Conservation (phyloP, 345 rosid genomes). For the Streptanthus diversifolius region DNA sequence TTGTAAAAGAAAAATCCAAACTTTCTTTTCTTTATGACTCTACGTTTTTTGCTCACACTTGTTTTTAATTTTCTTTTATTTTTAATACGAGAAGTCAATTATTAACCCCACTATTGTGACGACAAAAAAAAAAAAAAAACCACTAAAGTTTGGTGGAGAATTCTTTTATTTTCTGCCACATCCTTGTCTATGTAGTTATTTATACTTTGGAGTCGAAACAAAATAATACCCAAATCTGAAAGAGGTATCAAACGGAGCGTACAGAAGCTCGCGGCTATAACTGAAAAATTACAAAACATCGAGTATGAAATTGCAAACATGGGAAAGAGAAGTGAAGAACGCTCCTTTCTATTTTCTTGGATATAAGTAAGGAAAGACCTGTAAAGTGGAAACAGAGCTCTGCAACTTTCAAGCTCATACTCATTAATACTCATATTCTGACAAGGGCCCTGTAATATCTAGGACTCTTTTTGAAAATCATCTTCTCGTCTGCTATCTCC, state of each 20-base stretch:
- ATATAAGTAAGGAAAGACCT: slow-evolving; percentile 8
- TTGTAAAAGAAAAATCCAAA: slow-evolving; percentile 1
- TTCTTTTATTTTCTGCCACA: too few species aligned
- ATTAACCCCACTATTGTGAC: background rate
- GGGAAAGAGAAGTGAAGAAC: slow-evolving; percentile 3
- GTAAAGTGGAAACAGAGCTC: slow-evolving; percentile 7
- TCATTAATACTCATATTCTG: background rate
- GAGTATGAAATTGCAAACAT: background rate
- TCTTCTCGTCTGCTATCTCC: slow-evolving; percentile 1
- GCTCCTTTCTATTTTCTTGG: background rate
- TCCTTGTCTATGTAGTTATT: too few species aligned
- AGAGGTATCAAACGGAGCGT: too few species aligned
- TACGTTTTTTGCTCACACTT: slow-evolving; percentile 14
- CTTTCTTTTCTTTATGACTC: background rate
- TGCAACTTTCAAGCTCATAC: slow-evolving; percentile 4
- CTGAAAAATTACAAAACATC: background rate
- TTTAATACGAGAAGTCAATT: background rate
- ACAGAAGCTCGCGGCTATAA: background rate
- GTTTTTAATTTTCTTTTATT: background rate
- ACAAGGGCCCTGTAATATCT: background rate
- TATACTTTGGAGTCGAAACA: too few species aligned
- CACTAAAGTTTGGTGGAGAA: background rate
- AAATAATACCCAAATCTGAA: too few species aligned
- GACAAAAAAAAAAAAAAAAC: too few species aligned
- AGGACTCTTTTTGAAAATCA: background rate